These are phyloP conservation scores for Nakazawaea wickerhamii DNA, from an alignment of 805 yeast genomes.

Conservation along the genomic window DNA sequence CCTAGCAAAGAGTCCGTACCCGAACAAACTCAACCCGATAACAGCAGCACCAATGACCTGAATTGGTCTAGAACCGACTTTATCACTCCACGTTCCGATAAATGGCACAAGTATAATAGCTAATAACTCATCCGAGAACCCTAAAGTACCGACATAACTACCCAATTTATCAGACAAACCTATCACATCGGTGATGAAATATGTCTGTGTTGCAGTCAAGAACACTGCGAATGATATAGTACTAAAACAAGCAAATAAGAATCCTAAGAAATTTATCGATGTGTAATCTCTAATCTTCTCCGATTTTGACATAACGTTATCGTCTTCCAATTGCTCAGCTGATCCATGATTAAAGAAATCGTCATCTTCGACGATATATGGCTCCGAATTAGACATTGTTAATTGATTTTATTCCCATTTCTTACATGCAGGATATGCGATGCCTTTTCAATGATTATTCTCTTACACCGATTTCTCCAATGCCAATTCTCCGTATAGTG, in stretches of 20 bases:
- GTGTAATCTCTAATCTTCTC: constrained; percentile 19
- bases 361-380: constrained; percentile 5
- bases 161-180: constrained; percentile 30
- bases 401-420: not conserved
- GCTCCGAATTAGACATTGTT: constrained; percentile 7
- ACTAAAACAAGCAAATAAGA: constrained; percentile 19
- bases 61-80: constrained; percentile 53
- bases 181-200: constrained; percentile 27
- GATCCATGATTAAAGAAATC: not conserved
- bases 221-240: constrained; percentile 25
- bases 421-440: not conserved
- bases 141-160: constrained; percentile 41
- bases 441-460: not conserved
- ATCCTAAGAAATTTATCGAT: constrained; percentile 21
- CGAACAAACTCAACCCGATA: constrained; percentile 39
- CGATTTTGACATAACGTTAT: not conserved
- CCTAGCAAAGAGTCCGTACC: constrained; percentile 41
- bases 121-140: constrained; percentile 55
- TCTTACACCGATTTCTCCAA: constrained; percentile 8
- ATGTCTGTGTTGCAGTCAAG: constrained; percentile 25
- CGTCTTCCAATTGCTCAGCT: not conserved
- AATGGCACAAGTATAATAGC: constrained; percentile 52
- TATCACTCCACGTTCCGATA: constrained; percentile 59
- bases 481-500: not conserved
- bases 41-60: constrained; percentile 42